Evolutionary conservation across 768 basidiomycete species (phyloP), one percentile per base, ranked within the genome.

Genomic region (Sporobolomyces roseus): DNA sequence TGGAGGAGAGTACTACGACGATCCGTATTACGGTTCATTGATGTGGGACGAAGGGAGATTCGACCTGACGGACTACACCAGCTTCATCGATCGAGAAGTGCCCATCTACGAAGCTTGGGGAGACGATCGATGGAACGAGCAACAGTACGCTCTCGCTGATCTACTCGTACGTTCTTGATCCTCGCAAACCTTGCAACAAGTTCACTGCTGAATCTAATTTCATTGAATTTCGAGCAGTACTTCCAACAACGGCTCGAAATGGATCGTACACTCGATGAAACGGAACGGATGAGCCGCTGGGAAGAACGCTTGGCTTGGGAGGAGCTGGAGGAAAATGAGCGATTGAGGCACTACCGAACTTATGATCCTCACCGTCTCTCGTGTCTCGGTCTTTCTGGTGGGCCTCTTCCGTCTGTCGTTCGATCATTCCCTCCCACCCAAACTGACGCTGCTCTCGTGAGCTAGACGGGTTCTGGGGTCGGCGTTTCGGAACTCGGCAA

Each of bases 241-340:
- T 72, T 33, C 33, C 70, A 72, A 41, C 53, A 27, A 21, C 63
- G 56, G 29, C 66, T 72, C 62, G 70, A 67, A 19, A 32, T 58
- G 52, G 63, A 72, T 54, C 19, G 19, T 3, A 63, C 59, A 6
- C 58, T 72, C 2, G 27, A 46, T n/a, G 59, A 64, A 13, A 1
- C 12, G 1, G 65, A 72, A 32, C 35, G 70, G 12, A 32, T 72
- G 12, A 29, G 32, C 8, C 45, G 70, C 16, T 72, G 62, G 62
- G 70, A 72, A 25, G 52, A 50, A 9, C 50, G 70, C 4, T 54
- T 72, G 23, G 54, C 41, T 6, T 72, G 62, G 62, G 70, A 72
- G 43, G 38, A 64, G 49, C 63, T 72, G 19, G 48, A 38, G 38
- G 70, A 65, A 2, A 52, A 17, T 0, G 59, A 29, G 36, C 43